Evolutionary conservation across 345 rosid genomes (phyloP).

Genomic region (Pistacia integerrima): DNA sequence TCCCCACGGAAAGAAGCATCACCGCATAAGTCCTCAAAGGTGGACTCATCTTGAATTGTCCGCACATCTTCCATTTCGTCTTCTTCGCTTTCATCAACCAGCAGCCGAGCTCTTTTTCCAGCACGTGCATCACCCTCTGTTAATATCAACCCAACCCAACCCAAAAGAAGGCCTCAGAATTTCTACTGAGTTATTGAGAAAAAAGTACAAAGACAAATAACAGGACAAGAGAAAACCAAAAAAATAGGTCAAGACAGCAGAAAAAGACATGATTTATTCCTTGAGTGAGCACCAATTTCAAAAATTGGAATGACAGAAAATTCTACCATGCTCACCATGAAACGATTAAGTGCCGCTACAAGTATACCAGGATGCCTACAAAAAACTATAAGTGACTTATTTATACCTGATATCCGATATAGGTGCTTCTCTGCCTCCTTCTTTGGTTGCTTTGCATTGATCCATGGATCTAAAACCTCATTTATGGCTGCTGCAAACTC

Average conservation of each 20-base stretch:
- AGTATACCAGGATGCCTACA: not conserved
- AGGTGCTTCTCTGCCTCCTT: constrained; percentile 75
- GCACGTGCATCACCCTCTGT: constrained; percentile 64
- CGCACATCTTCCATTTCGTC: constrained; percentile 53
- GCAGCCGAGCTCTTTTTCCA: constrained; percentile 76
- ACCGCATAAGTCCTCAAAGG: constrained; percentile 82
- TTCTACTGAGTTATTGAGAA: constrained; percentile 14
- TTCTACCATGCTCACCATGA: not conserved
- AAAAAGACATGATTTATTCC: not conserved
- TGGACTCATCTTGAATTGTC: constrained; percentile 43
- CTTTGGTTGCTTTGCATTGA: constrained; percentile 89
- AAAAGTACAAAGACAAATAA: constrained; percentile 16
- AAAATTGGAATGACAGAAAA: not conserved
- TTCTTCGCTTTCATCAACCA: constrained; percentile 65
- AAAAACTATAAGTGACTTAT: constrained; percentile 1
- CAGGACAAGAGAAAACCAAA: constrained; percentile 7
- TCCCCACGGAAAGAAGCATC: constrained; percentile 53
- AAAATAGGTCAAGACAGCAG: not conserved
- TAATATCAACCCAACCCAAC: constrained; percentile 26
- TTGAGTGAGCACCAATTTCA: not conserved
- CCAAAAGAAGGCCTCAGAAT: constrained; percentile 21
- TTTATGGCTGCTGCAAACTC: constrained; percentile 96
- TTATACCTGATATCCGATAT: constrained; percentile 82
- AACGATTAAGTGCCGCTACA: not conserved
- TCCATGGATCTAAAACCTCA: constrained; percentile 98